Base-by-base conservation (phyloP, 306 rosid genomes). In the Trichosanthes truncata region DNA sequence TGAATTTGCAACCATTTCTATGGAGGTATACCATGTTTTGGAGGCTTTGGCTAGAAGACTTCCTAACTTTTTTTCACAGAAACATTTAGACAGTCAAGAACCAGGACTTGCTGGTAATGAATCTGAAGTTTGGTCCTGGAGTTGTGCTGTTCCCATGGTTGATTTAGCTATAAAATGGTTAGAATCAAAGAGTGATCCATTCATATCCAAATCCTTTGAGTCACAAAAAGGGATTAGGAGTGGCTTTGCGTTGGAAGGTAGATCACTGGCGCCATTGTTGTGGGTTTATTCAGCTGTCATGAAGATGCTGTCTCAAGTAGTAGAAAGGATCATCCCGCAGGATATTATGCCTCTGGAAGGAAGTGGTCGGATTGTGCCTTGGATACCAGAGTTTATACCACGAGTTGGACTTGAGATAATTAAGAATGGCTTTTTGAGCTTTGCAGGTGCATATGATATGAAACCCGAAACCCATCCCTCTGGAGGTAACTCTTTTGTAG, bases 351-450 rank as follows among this genome's bases (percentile, higher is more conserved):
- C 49, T 84, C 60, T 52, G 33, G 76, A 60, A 59, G 89, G 80
- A 82, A 71, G 83, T 82, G 84, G 76, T 80, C 86, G 80, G 72
- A 80, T 45, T 63, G 88, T 95, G 62, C 99, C 97, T 4, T 93
- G 97, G 97, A 92, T 95, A 80, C 97, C 97, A 20, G 92, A 91
- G 80, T 93, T 93, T 89, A 92, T 95, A 71, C 99, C 97, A 23
- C 88, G 87, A 83, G 86, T 90, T 80, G 99, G 97, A 69, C 97
- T 91, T 56, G 90, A 87, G 82, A 84, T 95, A 41, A 83, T 91
- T 63, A 95, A 79, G 77, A 84, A 84, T 85, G 85, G 89, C 84
- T 85, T 87, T 80, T 77, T 85, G 66, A 84, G 86, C 62, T 67
- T 85, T 83, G 81, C 88, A 36, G 85, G 43, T 80, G 80, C 87